A percentile compares a stretch with the other conserved stretches of the same genome.
phyloP scores from a whole-genome alignment of 1,139 yeast genomes.

The Yamadazyma siamensis region DNA sequence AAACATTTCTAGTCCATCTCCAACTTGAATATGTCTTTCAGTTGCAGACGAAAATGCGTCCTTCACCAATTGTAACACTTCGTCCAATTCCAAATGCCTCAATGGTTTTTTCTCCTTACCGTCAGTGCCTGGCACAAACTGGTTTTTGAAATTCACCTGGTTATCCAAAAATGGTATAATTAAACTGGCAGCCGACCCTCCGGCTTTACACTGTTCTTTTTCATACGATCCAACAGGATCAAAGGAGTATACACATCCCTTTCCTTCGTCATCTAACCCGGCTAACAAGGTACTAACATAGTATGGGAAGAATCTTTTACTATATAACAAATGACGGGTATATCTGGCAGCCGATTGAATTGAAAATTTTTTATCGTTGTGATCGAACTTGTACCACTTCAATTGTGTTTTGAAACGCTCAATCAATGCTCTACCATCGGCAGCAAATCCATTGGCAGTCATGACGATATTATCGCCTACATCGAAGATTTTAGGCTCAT shows the following conservation, averaged over 20 bases:
- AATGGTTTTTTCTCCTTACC: constrained; percentile 61
- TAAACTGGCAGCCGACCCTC: constrained; percentile 94
- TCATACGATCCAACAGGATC: constrained; percentile 98
- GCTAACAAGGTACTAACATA: constrained; percentile 94
- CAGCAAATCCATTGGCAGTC: constrained; percentile 95
- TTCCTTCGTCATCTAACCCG: constrained; percentile 91
- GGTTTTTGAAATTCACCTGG: constrained; percentile 94
- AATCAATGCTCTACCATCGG: constrained; percentile 86
- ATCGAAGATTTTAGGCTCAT: constrained; percentile 85
- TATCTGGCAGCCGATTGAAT: constrained; percentile 82
- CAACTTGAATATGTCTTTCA: constrained; percentile 97
- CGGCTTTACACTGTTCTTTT: constrained; percentile 96
- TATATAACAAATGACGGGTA: constrained; percentile 85
- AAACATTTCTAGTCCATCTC: constrained; percentile 89
- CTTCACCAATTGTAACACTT: constrained; percentile 79
- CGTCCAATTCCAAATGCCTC: constrained; percentile 70
- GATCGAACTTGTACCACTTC: constrained; percentile 93
- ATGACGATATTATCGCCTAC: constrained; percentile 86
- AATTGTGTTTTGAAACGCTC: constrained; percentile 72
- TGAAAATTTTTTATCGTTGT: constrained; percentile 65
- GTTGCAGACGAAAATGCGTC: constrained; percentile 97
- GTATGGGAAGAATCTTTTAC: constrained; percentile 94
- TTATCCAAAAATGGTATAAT: constrained; percentile 97
- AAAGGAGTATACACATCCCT: constrained; percentile 92
- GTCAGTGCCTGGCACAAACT: constrained; percentile 72